Percentiles rank a stretch among this genome's conserved stretches.
These are phyloP conservation scores for Russula emetica DNA, from an alignment of 768 basidiomycete genomes.

Conservation along the genomic window DNA sequence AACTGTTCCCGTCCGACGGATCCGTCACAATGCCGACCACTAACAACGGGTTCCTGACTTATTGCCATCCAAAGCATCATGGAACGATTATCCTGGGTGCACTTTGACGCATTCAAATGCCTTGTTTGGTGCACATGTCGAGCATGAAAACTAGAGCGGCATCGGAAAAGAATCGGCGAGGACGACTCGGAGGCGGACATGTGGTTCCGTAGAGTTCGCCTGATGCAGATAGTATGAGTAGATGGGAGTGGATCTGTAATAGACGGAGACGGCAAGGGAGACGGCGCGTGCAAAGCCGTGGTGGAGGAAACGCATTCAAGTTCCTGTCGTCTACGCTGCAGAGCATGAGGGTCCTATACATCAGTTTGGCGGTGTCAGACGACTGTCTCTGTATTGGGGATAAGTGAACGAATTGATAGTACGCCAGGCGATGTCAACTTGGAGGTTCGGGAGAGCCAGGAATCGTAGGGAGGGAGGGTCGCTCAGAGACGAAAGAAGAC, in stretches of 20 bases:
- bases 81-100: constrained; percentile 21
- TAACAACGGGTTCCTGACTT: constrained; percentile 37
- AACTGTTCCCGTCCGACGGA: constrained; percentile 43
- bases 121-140: constrained; percentile 30
- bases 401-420: neutral
- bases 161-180: constrained; percentile 38
- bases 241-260: constrained; percentile 22
- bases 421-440: constrained; percentile 15
- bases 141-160: constrained; percentile 46
- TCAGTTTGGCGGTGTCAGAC: neutral
- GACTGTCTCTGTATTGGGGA: neutral
- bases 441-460: constrained; percentile 23
- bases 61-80: constrained; percentile 21
- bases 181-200: constrained; percentile 28
- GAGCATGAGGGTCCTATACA: constrained; percentile 16
- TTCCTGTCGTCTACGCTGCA: constrained; percentile 13
- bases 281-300: constrained; percentile 24
- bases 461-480: constrained; percentile 25
- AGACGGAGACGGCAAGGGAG: constrained; percentile 10
- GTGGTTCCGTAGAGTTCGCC: constrained; percentile 2
- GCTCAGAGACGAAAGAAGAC: constrained; percentile 18
- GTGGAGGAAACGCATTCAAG: constrained; percentile 21
- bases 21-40: constrained; percentile 45
- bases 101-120: constrained; percentile 23
- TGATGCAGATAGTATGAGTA: constrained; percentile 10